Evolutionary conservation across 192 early-diverging fungal genomes (phyloP).

Genomic region (Funneliformis mosseae): DNA sequence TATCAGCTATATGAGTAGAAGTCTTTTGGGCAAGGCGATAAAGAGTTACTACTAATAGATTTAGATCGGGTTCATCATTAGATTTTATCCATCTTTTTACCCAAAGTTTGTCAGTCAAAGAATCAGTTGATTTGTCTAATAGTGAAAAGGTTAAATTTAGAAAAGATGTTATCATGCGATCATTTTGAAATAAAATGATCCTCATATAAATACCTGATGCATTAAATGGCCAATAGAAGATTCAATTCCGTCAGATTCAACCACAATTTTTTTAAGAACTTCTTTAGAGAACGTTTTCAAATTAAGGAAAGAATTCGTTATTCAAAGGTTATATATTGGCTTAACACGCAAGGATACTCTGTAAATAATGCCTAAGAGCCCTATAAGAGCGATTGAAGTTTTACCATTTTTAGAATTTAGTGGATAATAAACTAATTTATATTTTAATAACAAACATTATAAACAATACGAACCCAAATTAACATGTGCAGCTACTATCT

Average conservation of each 20-base stretch:
- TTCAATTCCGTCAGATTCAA: conserved; percentile 38
- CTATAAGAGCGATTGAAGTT: too few relatives aligned
- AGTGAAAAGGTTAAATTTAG: too few relatives aligned
- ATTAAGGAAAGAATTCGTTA: conserved; percentile 37
- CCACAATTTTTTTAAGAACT: conserved; percentile 20
- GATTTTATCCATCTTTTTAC: conserved; percentile 43
- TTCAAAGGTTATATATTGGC: conserved; percentile 46
- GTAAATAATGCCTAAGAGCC: conserved; percentile 44
- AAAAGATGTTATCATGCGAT: too few relatives aligned
- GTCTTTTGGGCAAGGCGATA: background rate
- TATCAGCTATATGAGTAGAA: background rate
- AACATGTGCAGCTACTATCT: conserved; percentile 32
- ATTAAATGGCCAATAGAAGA: conserved; percentile 49
- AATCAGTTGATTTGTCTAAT: too few relatives aligned
- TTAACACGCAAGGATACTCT: conserved; percentile 38
- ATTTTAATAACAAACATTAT: too few relatives aligned
- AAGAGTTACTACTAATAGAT: background rate
- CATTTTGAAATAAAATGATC: background rate
- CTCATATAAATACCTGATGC: too few relatives aligned
- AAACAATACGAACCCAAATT: conserved; percentile 14
- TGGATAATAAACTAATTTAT: too few relatives aligned
- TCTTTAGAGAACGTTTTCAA: background rate
- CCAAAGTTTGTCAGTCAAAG: conserved; percentile 48
- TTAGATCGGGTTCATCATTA: background rate
- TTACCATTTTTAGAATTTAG: too few relatives aligned